Evolutionary conservation across 1,284 basidiomycete species (phyloP).

Genomic region (Ganoderma boninense): DNA sequence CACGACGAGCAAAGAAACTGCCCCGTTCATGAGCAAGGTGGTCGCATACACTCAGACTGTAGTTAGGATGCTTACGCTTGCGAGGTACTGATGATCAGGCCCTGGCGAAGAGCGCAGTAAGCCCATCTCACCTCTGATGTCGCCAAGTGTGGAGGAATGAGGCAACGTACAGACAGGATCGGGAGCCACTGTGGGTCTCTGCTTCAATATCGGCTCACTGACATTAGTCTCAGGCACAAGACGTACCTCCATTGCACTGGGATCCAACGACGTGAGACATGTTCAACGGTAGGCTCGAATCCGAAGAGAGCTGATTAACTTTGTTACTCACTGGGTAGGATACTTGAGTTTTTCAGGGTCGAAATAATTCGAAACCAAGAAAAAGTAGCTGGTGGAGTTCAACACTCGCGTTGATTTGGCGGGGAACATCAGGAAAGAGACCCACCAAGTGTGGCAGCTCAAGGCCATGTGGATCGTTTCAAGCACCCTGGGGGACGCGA

Average conservation of each 20-base stretch:
- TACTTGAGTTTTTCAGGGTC: neutral
- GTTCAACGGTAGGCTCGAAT: neutral
- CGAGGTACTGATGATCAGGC: neutral
- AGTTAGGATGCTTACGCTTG: neutral
- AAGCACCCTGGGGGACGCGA: neutral
- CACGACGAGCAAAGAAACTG: neutral
- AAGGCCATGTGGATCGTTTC: slow-evolving; percentile 3
- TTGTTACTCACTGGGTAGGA: neutral
- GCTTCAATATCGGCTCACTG: neutral
- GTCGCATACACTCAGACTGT: neutral
- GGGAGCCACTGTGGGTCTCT: neutral
- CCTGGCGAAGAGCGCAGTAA: neutral
- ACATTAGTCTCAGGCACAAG: neutral
- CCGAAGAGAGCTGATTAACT: neutral
- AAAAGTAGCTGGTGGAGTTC: neutral
- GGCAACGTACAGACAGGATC: neutral
- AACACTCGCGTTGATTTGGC: neutral
- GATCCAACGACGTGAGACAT: neutral
- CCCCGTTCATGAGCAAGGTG: neutral
- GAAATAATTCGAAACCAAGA: neutral
- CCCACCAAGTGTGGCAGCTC: slow-evolving; percentile 5
- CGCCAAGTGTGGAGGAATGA: too few relatives aligned
- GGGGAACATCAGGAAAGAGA: neutral
- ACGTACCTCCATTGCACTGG: neutral
- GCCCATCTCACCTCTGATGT: neutral